Evolutionary conservation across 1,139 yeast species (phyloP).

Genomic region (Geotrichum aggregatum): DNA sequence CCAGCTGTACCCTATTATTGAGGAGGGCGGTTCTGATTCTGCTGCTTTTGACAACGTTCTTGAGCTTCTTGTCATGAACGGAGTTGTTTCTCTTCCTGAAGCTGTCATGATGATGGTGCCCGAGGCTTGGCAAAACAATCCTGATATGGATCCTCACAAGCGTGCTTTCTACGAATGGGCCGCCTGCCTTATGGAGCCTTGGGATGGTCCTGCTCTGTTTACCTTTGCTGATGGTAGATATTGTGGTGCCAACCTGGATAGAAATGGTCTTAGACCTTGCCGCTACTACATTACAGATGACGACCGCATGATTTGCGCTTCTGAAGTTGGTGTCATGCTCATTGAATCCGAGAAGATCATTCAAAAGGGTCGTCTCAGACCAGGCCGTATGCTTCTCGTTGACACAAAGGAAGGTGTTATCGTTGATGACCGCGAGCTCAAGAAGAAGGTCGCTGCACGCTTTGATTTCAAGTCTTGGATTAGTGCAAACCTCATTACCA

Average conservation of each 20-base stretch:
- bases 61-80: slow-evolving; percentile 86
- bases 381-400: slow-evolving; percentile 93
- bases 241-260: slow-evolving; percentile 96
- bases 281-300: slow-evolving; percentile 94
- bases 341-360: slow-evolving; percentile 78
- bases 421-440: slow-evolving; percentile 88
- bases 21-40: slow-evolving; percentile 99
- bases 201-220: slow-evolving; percentile 99
- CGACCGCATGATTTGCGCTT: slow-evolving; percentile 94
- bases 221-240: slow-evolving; percentile 93
- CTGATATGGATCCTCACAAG: slow-evolving; percentile 80
- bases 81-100: slow-evolving; percentile 88
- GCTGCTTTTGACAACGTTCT: slow-evolving; percentile 96
- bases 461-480: slow-evolving; percentile 94
- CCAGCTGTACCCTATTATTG: slow-evolving; percentile 87
- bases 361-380: slow-evolving; percentile 90
- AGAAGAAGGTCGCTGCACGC: slow-evolving; percentile 73
- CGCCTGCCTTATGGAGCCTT: slow-evolving; percentile 97
- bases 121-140: slow-evolving; percentile 95
- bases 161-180: slow-evolving; percentile 98
- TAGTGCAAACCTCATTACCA: slow-evolving; percentile 74
- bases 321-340: slow-evolving; percentile 95
- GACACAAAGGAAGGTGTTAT: slow-evolving; percentile 90
- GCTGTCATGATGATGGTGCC: slow-evolving; percentile 97
- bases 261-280: slow-evolving; percentile 97